Evolutionary conservation across 192 early-diverging fungal species (phyloP), one percentile per base, ranked within the genome.

Genomic region (Pilaira anomala): DNA sequence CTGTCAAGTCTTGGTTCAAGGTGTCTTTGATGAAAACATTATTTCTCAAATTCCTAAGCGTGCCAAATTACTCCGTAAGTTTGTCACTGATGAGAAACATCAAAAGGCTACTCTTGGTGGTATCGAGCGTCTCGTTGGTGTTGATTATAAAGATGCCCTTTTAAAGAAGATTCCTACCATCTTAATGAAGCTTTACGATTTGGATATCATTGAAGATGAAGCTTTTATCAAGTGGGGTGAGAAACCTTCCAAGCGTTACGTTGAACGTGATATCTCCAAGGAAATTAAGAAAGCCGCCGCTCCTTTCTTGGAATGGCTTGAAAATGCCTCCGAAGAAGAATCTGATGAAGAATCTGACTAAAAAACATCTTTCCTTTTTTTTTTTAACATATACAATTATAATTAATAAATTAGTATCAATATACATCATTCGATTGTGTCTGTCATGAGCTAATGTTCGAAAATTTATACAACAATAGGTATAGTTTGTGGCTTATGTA

Each of bases 201-300:
- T 83, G 52, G 96, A 99, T 59, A 79, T 98, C 44, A 70, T 98
- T 60, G 93, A 93, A 22, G 97, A 98, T 80, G 93, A 95, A 13
- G 87, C 87, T 6, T 86, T 95, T 60, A 56, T 89, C 24, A 86
- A 88, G 62, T 99, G 97, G 97, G 88, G 86, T 54, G 93, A 92
- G 70, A 95, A 95, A 74, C 73, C 73, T 18, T 69, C 62, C 52
- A 81, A 82, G 76, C 69, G 78, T 40, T 96, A 93, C 67, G 93
- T 97, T 36, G 88, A 92, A 33, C 81, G 85, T 72, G 88, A 90
- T 7, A 79, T 82, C 24, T 83, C 82, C 75, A 91, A 92, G 79
- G 82, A 85, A 52, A 88, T 98, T 67, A 85, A 88, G 55, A 87
- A 89, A 60, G 86, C 88, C 48, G 93, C 95, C 16, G 83, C 82